Evolutionary conservation across 2,329 filamentous ascomycete species (phyloP), one percentile per base, ranked within the genome.

Genomic region (Pseudofabraea citricarpa): DNA sequence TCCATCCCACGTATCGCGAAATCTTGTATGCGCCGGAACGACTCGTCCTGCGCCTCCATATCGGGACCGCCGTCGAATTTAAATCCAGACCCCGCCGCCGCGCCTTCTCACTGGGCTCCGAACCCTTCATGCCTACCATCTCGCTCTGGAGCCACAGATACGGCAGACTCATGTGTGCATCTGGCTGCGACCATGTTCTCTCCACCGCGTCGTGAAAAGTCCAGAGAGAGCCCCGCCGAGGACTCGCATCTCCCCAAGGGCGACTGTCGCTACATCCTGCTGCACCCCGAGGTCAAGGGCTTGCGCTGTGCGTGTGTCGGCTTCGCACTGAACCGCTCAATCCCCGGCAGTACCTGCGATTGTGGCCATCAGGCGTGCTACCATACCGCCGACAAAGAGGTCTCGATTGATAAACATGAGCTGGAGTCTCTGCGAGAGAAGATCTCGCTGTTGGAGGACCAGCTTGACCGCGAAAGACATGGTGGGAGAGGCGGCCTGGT

Each of bases 341-440:
- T 74, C 9, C 76, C 77, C 1, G 71, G 75, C 27, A 73, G 74
- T 41, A 70, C 64, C 16, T 81, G 77, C 53, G 70, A 77, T 40
- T 81, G 77, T 51, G 77, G 77, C 5, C 77, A 81, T 55, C 69
- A 78, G 41, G 74, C 77, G 24, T 81, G 77, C 58, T 81, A 74
- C 55, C 77, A 81, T 55, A 64, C 73, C 45, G 66, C 49, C 13
- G 50, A 68, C 49, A 67, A 68, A n/a, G 62, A 69, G 21, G 58
- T 62, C 10, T 62, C 69, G 6, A 59, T 61, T 1, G 70, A 71
- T 45, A 68, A 60, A 45, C 64, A 63, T 16, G 76, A 79, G 49
- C 53, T 77, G 19, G 72, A 74, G 26, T 63, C 65, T 18, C 64
- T 80, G 47, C 69, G 65, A 49, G 67, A 68, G 41, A 73, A 69